Percentiles rank a stretch among this genome's conserved stretches.
Evolutionary conservation across 305 asterid genomes (phyloP).

Genomic region (Fraxinus angustifolia): DNA sequence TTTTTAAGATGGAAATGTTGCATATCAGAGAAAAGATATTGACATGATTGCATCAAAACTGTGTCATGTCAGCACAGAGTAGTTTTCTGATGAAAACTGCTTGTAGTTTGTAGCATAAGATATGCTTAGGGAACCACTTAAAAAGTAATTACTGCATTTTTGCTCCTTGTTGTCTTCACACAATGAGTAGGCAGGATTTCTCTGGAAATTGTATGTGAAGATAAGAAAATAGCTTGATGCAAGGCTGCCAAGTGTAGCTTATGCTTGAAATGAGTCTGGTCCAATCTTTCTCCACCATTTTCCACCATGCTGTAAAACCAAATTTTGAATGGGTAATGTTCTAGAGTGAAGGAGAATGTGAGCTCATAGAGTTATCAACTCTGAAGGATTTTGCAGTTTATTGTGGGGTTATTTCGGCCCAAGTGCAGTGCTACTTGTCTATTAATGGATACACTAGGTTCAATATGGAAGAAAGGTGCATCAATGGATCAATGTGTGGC

Average conservation of each 20-base stretch:
- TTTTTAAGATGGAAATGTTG: background rate
- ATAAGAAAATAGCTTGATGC: background rate
- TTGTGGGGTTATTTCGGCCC: background rate
- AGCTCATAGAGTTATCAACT: background rate
- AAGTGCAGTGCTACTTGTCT: background rate
- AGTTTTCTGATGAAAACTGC: background rate
- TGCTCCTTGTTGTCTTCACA: background rate
- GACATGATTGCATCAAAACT: background rate
- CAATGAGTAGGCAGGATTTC: background rate
- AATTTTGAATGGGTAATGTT: background rate
- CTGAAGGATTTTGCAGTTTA: background rate
- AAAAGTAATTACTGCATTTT: background rate
- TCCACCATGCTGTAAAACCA: background rate
- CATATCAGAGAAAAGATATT: background rate
- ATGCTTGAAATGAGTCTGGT: background rate
- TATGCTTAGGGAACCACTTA: background rate
- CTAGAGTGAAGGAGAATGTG: background rate
- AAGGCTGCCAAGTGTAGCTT: background rate
- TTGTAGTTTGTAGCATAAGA: background rate
- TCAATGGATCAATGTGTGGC: background rate
- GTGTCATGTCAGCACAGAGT: too few species aligned
- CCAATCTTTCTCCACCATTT: background rate
- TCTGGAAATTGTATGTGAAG: background rate
- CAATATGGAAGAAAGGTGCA: background rate
- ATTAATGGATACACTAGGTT: background rate